Base-by-base conservation (phyloP, 352 stramenopile genomes). In the Phytopythium aichiense region DNA sequence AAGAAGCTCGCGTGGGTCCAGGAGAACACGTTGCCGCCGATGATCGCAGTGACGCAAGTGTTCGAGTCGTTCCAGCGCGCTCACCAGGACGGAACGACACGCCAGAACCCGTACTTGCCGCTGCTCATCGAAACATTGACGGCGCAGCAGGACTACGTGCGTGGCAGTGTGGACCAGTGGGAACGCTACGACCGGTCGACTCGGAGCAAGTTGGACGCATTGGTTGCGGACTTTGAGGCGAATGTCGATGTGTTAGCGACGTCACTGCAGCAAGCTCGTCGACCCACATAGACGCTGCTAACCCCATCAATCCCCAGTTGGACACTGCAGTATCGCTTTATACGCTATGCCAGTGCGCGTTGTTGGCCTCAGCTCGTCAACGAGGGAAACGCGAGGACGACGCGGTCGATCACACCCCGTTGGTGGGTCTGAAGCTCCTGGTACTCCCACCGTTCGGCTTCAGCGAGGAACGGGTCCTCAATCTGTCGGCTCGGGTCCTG, bases 381-480 rank as follows among this genome's bases (percentile, higher is more conserved):
- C 30, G 37, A 18, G 7, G 35, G 22, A 20, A 59, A 59, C 22
- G 31, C 16, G 12, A 25, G 15, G 61, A 33, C 60, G 20, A 86
- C 75, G 63, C 69, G 63, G 28, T 84, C 67, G 11, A 88, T 62
- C 18, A 82, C 77, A 3, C 73, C 61, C 11, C 76, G 72, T 54
- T 96, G 87, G 60, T 94, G 85, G 0, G 67, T 56, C 68, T 94
- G 85, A 1, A 92, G 74, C 35, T 84, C 77, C 46, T 95, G 86
- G 58, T 93, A 92, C n/a, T 71, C 71, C 82, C 85, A 92, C 2
- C 72, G 69, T 57, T 88, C 76, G 11, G 77, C 79, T 65, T 89
- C 81, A 13, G 62, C 69, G 2, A 88, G 50, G 48, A 89, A 88
- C 16, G 81, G 81, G 45, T 91, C 81, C 20, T 72, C 61, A 15